Percentiles rank a stretch among this genome's conserved stretches.
Evolutionary conservation across 441 rosid genomes (phyloP).

Genomic region (Populus hybrid): DNA sequence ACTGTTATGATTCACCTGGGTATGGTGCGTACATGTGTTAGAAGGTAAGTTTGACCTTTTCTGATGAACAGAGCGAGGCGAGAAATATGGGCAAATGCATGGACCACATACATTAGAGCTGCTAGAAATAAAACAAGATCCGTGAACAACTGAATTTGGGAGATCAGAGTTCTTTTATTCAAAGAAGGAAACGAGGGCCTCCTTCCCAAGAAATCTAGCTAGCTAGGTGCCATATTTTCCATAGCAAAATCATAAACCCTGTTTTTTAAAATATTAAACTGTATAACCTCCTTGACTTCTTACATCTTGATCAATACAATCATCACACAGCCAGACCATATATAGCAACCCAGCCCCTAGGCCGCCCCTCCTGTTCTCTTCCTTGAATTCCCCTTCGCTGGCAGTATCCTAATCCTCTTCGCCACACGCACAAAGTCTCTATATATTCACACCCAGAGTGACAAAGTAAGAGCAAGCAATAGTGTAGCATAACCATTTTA

Average conservation of each 20-base stretch:
- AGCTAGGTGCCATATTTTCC: neutral
- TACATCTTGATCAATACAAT: neutral
- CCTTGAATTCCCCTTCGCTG: constrained; percentile 59
- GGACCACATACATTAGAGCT: no score
- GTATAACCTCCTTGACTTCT: neutral
- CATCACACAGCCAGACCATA: neutral
- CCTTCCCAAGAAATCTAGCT: neutral
- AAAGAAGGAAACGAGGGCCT: neutral
- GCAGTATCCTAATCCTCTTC: constrained; percentile 80
- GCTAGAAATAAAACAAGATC: neutral
- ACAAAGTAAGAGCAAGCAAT: neutral
- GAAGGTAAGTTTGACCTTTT: no score
- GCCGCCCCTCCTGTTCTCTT: constrained; percentile 33
- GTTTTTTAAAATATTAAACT: neutral
- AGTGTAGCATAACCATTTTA: no score
- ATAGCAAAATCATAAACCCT: neutral
- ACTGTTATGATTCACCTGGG: no score
- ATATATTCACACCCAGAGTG: constrained; percentile 11
- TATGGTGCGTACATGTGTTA: no score
- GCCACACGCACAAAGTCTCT: constrained; percentile 94
- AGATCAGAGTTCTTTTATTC: neutral
- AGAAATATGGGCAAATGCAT: no score
- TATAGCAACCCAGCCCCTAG: neutral
- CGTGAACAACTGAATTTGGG: neutral
- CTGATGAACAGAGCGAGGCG: neutral